Evolutionary conservation across 164 flowering plant genomes (phyloP).

Genomic region (Annona squamosa): DNA sequence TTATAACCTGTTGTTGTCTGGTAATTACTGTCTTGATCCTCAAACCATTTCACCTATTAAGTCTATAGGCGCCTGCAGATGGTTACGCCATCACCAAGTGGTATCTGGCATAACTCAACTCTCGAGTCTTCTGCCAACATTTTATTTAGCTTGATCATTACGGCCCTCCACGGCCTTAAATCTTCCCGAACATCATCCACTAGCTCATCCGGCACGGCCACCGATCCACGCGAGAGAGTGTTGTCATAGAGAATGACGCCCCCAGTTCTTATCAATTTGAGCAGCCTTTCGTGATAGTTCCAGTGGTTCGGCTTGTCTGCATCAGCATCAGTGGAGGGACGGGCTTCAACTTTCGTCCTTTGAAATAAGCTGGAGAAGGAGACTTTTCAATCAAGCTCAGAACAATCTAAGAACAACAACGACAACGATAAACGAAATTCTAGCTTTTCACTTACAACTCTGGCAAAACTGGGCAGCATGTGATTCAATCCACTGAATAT

Average conservation of each 20-base stretch:
- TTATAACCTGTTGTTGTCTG: too few relatives aligned
- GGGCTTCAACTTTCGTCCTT: too few relatives aligned
- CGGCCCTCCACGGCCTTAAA: not conserved
- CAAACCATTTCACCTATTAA: too few relatives aligned
- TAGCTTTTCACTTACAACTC: too few relatives aligned
- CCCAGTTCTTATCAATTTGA: constrained; percentile 21
- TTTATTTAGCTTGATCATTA: constrained; percentile 10
- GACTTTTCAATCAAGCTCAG: too few relatives aligned
- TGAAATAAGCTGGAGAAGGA: too few relatives aligned
- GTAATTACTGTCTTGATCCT: too few relatives aligned
- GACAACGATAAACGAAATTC: too few relatives aligned
- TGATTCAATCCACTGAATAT: too few relatives aligned
- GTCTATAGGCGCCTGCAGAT: constrained; percentile 9
- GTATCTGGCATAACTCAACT: constrained; percentile 14
- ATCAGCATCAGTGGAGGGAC: constrained; percentile 14
- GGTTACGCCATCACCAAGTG: constrained; percentile 20
- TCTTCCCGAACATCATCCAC: not conserved
- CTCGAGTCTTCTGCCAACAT: constrained; percentile 15
- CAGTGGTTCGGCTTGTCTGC: constrained; percentile 18
- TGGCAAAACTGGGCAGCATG: too few relatives aligned
- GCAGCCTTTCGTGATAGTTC: constrained; percentile 15
- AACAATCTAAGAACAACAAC: too few relatives aligned
- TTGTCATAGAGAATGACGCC: constrained; percentile 22
- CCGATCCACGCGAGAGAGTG: constrained; percentile 17
- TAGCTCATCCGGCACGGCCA: constrained; percentile 2